Base-by-base conservation (phyloP, 352 stramenopile genomes). In the Plasmopara viticola region DNA sequence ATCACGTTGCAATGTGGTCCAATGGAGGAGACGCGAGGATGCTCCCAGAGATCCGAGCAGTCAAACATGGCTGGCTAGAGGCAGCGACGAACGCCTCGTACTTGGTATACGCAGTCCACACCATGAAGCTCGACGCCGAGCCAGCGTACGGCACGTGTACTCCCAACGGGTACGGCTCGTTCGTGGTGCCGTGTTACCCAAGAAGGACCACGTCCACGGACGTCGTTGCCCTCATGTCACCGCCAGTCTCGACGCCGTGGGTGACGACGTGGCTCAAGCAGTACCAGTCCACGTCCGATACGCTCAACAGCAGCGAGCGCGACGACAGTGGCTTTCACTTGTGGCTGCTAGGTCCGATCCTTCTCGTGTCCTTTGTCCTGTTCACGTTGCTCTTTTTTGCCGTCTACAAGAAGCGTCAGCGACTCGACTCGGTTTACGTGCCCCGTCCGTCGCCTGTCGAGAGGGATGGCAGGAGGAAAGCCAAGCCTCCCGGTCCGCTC, bases 161-260 rank as follows among this genome's bases (percentile, higher is more conserved):
- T 20, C 43, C 48, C 43, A 55, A 34, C 1, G 58, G 59, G 6
- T 78, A 70, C 29, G 51, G 66, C 5, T 76, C 71, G 2, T 38
- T 75, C 7, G 60, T 78, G 4, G 53, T 81, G 5, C 71, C 71
- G 3, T 81, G 71, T 29, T 73, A 80, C 30, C 42, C 51, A 15
- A 50, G 60, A 38, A 45, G 40, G 8, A 60, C 60, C 42, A 64
- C 60, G 5, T 68, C 60, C 2, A 35, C 55, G 0, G 60, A 68
- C 35, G 39, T 68, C 9, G 50, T 68, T 28, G 50, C 55, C 0
- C 50, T 68, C 8, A 68, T 68, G 60, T 50, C 49, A 17, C 40
- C 33, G 12, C 60, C 60, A 8, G 55, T 68, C 7, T 33, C 45
- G 12, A 58, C 31, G 35, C 55, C 60, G 35, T 68, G 60, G 60